Percentiles rank a stretch among this genome's conserved stretches.
Evolutionary conservation across 2,329 filamentous ascomycete genomes (phyloP).

Genomic region (Cyphellophora europaea): DNA sequence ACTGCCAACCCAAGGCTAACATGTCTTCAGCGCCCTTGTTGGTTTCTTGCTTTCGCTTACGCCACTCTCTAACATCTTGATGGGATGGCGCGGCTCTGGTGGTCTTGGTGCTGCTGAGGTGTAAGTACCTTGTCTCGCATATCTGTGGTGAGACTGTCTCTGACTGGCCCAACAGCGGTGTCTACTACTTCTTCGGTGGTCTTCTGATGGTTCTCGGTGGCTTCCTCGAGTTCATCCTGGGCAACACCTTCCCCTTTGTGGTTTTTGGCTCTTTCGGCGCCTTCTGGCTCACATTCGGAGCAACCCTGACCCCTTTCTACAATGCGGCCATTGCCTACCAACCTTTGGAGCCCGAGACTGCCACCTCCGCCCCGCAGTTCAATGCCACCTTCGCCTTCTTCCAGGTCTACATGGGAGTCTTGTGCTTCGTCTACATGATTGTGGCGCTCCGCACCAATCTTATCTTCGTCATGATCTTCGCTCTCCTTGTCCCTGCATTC

Average conservation of each 20-base stretch:
- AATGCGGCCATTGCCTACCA: constrained; percentile 35
- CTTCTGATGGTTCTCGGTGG: constrained; percentile 24
- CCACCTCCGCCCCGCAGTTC: constrained; percentile 17
- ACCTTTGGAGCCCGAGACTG: constrained; percentile 18
- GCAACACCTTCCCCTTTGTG: constrained; percentile 46
- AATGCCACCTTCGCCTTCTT: constrained; percentile 42
- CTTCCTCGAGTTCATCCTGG: constrained; percentile 26
- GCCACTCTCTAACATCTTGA: constrained; percentile 45
- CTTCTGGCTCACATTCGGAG: constrained; percentile 50
- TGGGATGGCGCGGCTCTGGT: constrained; percentile 52
- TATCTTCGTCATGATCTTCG: constrained; percentile 61
- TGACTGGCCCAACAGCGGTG: constrained; percentile 19
- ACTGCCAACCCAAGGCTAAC: constrained; percentile 3
- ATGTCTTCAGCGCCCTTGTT: constrained; percentile 10
- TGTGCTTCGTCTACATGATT: constrained; percentile 58
- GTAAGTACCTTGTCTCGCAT: too few relatives aligned
- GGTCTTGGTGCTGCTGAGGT: constrained; percentile 35
- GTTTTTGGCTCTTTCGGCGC: constrained; percentile 40
- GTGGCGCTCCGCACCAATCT: constrained; percentile 64
- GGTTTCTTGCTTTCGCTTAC: constrained; percentile 45
- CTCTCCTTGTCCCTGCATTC: constrained; percentile 52
- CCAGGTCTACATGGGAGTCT: constrained; percentile 56
- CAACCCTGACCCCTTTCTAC: constrained; percentile 45
- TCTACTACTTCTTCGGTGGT: constrained; percentile 27
- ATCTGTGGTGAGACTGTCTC: too few relatives aligned